Base-by-base conservation (phyloP, 495 filamentous ascomycete species). In the Hypoxylon subgilvum region DNA sequence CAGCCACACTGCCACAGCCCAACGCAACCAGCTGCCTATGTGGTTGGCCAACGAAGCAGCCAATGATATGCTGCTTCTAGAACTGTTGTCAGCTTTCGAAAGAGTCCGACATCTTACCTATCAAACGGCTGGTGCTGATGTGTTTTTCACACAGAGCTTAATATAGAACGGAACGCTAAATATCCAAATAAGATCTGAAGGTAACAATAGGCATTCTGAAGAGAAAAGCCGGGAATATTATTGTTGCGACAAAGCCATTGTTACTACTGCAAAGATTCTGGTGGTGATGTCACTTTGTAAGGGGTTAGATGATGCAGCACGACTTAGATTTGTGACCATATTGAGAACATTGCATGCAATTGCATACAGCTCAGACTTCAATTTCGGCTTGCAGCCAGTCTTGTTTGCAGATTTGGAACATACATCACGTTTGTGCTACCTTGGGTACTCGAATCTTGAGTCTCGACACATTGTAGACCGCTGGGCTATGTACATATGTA, bases 281-380 rank as follows among this genome's bases (percentile, higher is more conserved):
- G 14, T 12, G 10, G 41, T 57, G 52, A 52, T 62, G 58, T 62
- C 52, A 57, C 41, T n/a, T 39, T 42, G 19, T 8, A 44, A 17
- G 49, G 39, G 43, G 45, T 23, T 47, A 19, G 28, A 62, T 42
- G 45, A 35, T 41, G 50, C 28, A 50, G 53, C 34, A 49, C 16
- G 31, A 57, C 41, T 57, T 57, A 22, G 57, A 52, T 52, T 63
- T 63, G 22, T 39, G 51, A 63, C 57, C 35, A 57, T 63, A 63
- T n/a, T n/a, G n/a, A n/a, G n/a, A n/a, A n/a, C n/a, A n/a, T n/a
- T n/a, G n/a, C n/a, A n/a, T n/a, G n/a, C n/a, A n/a, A n/a, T 1
- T 28, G 31, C 23, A 50, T 13, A 30, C 22, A 49, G 43, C 42
- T 34, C 43, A 60, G 41, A 61, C 43, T 43, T 39, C 46, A 57